Evolutionary conservation across 495 filamentous ascomycete genomes (phyloP).

Genomic region (Cercophora samala): DNA sequence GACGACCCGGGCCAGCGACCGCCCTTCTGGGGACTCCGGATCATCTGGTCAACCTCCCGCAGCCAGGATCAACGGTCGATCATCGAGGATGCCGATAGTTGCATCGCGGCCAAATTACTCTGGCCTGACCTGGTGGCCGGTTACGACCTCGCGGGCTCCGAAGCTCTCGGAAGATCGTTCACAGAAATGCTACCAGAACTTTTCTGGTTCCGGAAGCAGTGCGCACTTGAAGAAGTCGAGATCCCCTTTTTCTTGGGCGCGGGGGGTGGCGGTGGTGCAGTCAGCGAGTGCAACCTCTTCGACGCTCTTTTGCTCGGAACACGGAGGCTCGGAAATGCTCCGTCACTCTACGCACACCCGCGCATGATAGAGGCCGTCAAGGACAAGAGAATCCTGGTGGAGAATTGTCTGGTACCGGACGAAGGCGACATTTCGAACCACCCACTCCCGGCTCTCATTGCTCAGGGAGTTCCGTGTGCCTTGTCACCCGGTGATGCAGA

Average conservation of each 20-base stretch:
- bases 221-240: slow-evolving; percentile 69
- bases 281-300: slow-evolving; percentile 80
- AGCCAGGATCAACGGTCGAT: slow-evolving; percentile 59
- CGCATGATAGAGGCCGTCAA: slow-evolving; percentile 82
- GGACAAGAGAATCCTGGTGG: slow-evolving; percentile 80
- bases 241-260: slow-evolving; percentile 98
- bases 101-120: slow-evolving; percentile 72
- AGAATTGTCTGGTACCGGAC: slow-evolving; percentile 74
- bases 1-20: slow-evolving; percentile 49
- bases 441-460: slow-evolving; percentile 77
- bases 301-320: slow-evolving; percentile 86
- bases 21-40: slow-evolving; percentile 76
- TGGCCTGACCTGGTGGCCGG: slow-evolving; percentile 80
- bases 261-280: slow-evolving; percentile 60
- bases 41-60: slow-evolving; percentile 83
- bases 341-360: slow-evolving; percentile 86
- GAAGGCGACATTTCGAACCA: slow-evolving; percentile 70
- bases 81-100: slow-evolving; percentile 76
- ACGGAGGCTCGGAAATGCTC: slow-evolving; percentile 83
- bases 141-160: slow-evolving; percentile 85
- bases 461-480: slow-evolving; percentile 72
- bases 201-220: slow-evolving; percentile 89
- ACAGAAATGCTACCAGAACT: slow-evolving; percentile 74
- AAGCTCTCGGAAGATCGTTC: slow-evolving; percentile 72
- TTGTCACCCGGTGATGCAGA: slow-evolving; percentile 81